Base-by-base conservation (phyloP, 2,329 filamentous ascomycete genomes). In the Cladosporium velox region DNA sequence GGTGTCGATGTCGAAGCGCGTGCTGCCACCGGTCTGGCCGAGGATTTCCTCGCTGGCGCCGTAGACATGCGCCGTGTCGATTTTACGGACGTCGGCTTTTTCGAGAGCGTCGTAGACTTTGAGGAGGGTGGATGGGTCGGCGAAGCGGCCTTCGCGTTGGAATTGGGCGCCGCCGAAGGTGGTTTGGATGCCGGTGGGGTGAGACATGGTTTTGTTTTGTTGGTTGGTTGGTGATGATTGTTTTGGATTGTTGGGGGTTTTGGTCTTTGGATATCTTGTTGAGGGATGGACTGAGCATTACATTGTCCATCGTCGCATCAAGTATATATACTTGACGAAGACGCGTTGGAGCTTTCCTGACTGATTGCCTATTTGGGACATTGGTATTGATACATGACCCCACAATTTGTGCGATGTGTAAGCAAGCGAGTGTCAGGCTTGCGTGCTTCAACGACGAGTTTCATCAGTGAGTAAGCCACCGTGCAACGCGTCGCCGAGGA, bases 1-100 rank as follows among this genome's bases (percentile, higher is more conserved):
- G 58, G 81, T 83, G 72, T 83, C 81, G 69, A 85, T 77, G 44
- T 69, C 74, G 72, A 84, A 84, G 38, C 75, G 70, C 1, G 79
- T 74, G 38, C 77, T 76, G 15, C 79, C 80, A 4, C 77, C 73
- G 35, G 75, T 68, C 21, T 77, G 66, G 59, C 82, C 82, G 0
- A 85, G 76, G 18, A 76, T 71, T 32, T 73, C 72, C 69, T 84
- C 82, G 28, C 78, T 81, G 28, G 78, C 72, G 11, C 71, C 71
- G 67, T 85, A 84, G 5, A 79, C 67, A 21, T 77, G 75, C 0
- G 80, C 80, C 0, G 79, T 79, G 72, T 82, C 80, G 59, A 82
- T 73, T 54, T 69, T 76, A 14, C 72, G 73, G 57, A 79, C 73
- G 62, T 73, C 73, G 26, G 73, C 58, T 14, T 75, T 72, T 44